These are phyloP conservation scores for Hypocrella siamensis DNA, from an alignment of 2,329 filamentous ascomycete genomes.

Conservation along the genomic window DNA sequence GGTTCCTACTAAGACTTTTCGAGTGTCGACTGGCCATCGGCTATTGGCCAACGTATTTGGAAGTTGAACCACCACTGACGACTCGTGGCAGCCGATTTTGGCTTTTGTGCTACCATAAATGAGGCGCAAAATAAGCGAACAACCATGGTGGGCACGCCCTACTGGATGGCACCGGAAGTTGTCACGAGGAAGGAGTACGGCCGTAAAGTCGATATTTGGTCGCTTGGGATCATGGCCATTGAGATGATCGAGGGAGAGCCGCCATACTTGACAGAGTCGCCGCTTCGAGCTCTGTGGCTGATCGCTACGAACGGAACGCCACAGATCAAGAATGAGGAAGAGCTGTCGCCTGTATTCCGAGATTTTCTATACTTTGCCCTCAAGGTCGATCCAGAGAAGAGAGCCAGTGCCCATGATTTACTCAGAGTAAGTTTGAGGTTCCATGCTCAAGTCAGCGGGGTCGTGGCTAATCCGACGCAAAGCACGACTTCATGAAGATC, in stretches of 20 bases:
- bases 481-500: constrained; percentile 70
- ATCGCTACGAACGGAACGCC: constrained; percentile 97
- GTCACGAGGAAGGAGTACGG: constrained; percentile 96
- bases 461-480: constrained; percentile 8
- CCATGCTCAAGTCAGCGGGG: not conserved
- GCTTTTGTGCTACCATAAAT: constrained; percentile 97
- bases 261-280: constrained; percentile 89
- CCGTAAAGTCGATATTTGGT: constrained; percentile 98
- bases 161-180: constrained; percentile 99
- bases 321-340: constrained; percentile 82
- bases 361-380: constrained; percentile 89
- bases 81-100: constrained; percentile 66
- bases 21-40: not conserved
- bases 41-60: not conserved
- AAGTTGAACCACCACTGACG: constrained; percentile 8
- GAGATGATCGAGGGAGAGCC: constrained; percentile 99
- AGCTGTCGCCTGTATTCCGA: constrained; percentile 64
- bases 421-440: constrained; percentile 55
- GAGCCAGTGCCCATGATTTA: constrained; percentile 86
- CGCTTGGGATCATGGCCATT: constrained; percentile 96
- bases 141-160: constrained; percentile 97
- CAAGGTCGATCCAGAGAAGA: constrained; percentile 93
- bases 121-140: constrained; percentile 94
- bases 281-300: constrained; percentile 79
- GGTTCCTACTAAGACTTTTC: no score